Evolutionary conservation across 495 filamentous ascomycete species (phyloP), one percentile per base, ranked within the genome.

Genomic region (Tetracladium setigerum): DNA sequence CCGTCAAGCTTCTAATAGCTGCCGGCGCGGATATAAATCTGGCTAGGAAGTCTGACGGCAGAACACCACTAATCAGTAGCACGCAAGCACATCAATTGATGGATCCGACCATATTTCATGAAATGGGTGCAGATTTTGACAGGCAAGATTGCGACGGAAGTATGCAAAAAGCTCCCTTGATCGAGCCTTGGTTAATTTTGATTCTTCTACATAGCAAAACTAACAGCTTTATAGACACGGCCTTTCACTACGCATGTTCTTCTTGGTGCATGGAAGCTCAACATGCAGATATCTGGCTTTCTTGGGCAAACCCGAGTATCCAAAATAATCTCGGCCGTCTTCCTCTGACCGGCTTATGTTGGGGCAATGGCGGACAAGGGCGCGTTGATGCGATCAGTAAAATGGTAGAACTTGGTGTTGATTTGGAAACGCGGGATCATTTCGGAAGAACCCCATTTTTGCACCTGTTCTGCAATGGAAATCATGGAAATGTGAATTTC

Each of bases 191-290:
- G n/a, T n/a, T n/a, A n/a, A n/a, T n/a, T n/a, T n/a, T n/a, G n/a
- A n/a, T n/a, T n/a, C 22, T 27, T 27, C 22, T 7, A 27, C 22
- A 7, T n/a, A 27, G 22, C 22, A 27, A 27, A 27, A 27, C 22
- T 27, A 7, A 27, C 22, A 27, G 22, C 22, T 27, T 27, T 27
- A 3, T 27, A 27, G 22, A 44, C 30, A 44, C 42, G 1, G 42
- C 42, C 14, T 44, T 44, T 33, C 42, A 44, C 24, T 34, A 44
- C 34, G 42, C 42, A 11, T 44, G 42, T 34, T 10, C 12, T 34
- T 44, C 42, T 16, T 44, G 42, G 42, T 17, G 27, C 30, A 44
- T 44, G 42, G 31, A 44, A 35, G 6, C 4, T 2, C 33, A 18
- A 14, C 27, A 44, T 18, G 42, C 42, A 17, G 30, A 14, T 2